Evolutionary conservation across 768 basidiomycete genomes (phyloP), one percentile per base, ranked within the genome.

Genomic region (Leucocoprinus birnbaumii): DNA sequence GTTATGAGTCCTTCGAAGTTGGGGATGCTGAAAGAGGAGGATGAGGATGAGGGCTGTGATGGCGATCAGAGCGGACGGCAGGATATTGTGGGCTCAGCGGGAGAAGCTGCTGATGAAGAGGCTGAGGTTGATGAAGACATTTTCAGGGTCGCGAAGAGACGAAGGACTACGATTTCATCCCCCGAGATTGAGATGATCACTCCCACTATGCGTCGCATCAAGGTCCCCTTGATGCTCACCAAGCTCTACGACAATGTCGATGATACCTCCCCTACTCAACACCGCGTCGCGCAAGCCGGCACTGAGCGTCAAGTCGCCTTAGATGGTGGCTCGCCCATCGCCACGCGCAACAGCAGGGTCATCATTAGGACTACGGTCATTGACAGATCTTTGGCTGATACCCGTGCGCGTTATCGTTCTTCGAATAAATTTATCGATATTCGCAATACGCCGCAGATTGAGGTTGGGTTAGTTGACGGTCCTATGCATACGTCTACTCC

Each of bases 21-120:
- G 16, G 63, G 58, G 31, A 58, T 61, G 48, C 59, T 73, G 26
- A 63, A 62, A 9, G 71, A 72, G 50, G 71, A 67, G 37, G 68
- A 70, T 34, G 69, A 65, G 48, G 58, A 63, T 34, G 55, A 57
- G 40, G 56, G n/a, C n/a, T n/a, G n/a, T n/a, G n/a, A n/a, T n/a
- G n/a, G 52, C 5, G 53, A 41, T 6, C 42, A 51, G 24, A 22
- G 52, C 26, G 37, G 26, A 27, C 21, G 47, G 27, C 49, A 56
- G 4, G 48, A 51, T 22, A 45, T 56, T 2, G 21, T 35, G 37
- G 14, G 62, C n/a, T n/a, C n/a, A n/a, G n/a, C n/a, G n/a, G n/a
- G n/a, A n/a, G n/a, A n/a, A n/a, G n/a, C n/a, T 16, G 51, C 58
- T 26, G 58, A 71, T 65, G 63, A 66, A 38, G 62, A 63, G 10